These are phyloP conservation scores for Cynanchum wilfordii DNA, from an alignment of 257 asterid species.

Conservation along the genomic window DNA sequence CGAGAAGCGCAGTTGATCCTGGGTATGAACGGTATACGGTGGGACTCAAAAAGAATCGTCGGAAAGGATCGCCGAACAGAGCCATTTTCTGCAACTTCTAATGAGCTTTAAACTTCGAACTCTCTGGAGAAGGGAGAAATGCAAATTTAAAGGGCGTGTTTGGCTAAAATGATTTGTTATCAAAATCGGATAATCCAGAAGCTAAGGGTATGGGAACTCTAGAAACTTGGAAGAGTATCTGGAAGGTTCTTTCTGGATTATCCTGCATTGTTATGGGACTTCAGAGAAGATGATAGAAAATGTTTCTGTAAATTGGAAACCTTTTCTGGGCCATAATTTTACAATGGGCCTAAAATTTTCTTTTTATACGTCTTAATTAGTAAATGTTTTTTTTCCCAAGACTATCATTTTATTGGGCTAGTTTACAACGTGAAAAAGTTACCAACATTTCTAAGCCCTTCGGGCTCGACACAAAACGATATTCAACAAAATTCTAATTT, in stretches of 20 bases:
- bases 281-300: slow-evolving; percentile 28
- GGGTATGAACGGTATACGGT: slow-evolving; percentile 35
- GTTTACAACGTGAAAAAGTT: background rate
- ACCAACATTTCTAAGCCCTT: too few relatives aligned
- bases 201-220: background rate
- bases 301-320: background rate
- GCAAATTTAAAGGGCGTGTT: background rate
- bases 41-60: slow-evolving; percentile 55
- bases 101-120: background rate
- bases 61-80: slow-evolving; percentile 55
- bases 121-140: background rate
- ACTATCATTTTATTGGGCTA: background rate
- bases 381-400: too few relatives aligned
- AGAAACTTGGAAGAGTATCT: slow-evolving; percentile 26
- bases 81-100: slow-evolving; percentile 36
- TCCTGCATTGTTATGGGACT: slow-evolving; percentile 10
- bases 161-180: background rate
- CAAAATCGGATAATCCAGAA: background rate
- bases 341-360: background rate
- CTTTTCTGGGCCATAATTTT: background rate
- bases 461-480: too few relatives aligned
- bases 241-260: slow-evolving; percentile 39
- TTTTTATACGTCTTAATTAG: background rate
- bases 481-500: too few relatives aligned
- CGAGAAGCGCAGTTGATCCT: slow-evolving; percentile 62